A percentile compares a stretch with the other conserved stretches of the same genome.
Evolutionary conservation across 352 stramenopile genomes (phyloP).

Genomic region (Plasmopara muralis): DNA sequence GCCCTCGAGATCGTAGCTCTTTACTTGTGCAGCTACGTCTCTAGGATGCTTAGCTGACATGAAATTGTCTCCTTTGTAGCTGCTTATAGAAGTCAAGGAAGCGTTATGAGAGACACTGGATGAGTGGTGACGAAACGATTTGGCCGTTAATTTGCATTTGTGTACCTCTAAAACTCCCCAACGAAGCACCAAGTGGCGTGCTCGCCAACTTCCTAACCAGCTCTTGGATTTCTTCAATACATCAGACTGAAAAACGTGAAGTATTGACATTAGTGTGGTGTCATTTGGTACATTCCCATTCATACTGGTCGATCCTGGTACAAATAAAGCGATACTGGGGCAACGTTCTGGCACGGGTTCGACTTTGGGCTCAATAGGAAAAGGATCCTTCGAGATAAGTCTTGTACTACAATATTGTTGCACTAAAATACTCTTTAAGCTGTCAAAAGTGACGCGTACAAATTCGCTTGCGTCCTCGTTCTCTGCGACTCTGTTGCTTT

Average conservation of each 20-base stretch:
- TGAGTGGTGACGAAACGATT: constrained; percentile 28
- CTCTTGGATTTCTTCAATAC: constrained; percentile 63
- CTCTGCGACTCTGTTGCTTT: neutral
- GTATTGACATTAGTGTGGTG: constrained; percentile 10
- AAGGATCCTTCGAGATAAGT: constrained; percentile 31
- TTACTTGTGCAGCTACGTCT: constrained; percentile 11
- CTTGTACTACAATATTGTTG: constrained; percentile 27
- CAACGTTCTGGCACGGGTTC: constrained; percentile 14
- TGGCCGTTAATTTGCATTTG: constrained; percentile 25
- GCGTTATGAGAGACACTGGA: constrained; percentile 6
- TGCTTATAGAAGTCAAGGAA: constrained; percentile 3
- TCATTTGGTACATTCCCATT: constrained; percentile 11
- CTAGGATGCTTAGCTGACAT: constrained; percentile 6
- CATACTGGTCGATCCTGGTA: constrained; percentile 8
- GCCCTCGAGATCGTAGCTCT: constrained; percentile 37
- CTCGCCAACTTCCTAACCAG: constrained; percentile 57
- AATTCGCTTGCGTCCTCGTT: constrained; percentile 1
- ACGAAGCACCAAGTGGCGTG: constrained; percentile 36
- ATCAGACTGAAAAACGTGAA: constrained; percentile 40
- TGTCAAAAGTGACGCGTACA: constrained; percentile 27
- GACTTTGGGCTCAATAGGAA: constrained; percentile 26
- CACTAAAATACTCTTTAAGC: constrained; percentile 33
- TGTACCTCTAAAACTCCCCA: constrained; percentile 54
- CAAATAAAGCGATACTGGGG: constrained; percentile 10
- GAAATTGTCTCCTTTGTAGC: constrained; percentile 8